Percentiles rank a stretch among this genome's conserved stretches.
Evolutionary conservation across 805 yeast genomes (phyloP).

Genomic region (Wickerhamomyces ciferrii): DNA sequence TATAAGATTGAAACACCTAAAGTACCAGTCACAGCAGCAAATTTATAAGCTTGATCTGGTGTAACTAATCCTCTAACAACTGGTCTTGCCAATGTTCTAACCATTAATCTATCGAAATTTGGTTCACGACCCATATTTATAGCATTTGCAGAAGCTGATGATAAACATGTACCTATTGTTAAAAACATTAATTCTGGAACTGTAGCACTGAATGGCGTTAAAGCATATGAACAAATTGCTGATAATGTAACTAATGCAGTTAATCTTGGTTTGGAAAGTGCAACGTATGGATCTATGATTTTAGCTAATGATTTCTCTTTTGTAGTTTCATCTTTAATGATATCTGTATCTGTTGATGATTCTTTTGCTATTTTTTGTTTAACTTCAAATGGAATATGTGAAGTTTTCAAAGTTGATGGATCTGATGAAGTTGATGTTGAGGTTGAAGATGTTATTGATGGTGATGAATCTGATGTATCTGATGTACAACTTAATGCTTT

Average conservation of each 20-base stretch:
- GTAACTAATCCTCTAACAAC: slow-evolving; percentile 80
- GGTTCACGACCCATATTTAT: slow-evolving; percentile 98
- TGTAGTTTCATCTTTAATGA: slow-evolving; percentile 12
- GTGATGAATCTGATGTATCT: slow-evolving; percentile 14
- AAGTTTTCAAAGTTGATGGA: slow-evolving; percentile 6
- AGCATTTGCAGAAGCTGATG: slow-evolving; percentile 94
- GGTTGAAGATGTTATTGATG: no score
- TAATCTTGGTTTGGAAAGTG: slow-evolving; percentile 85
- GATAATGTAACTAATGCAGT: slow-evolving; percentile 86
- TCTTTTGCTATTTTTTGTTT: slow-evolving; percentile 27
- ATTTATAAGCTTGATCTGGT: slow-evolving; percentile 70
- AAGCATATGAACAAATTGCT: slow-evolving; percentile 89
- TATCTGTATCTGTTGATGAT: slow-evolving; percentile 7
- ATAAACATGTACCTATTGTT: slow-evolving; percentile 79
- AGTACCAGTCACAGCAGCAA: slow-evolving; percentile 72
- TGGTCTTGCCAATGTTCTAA: slow-evolving; percentile 83
- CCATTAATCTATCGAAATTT: slow-evolving; percentile 80
- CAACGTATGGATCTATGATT: slow-evolving; percentile 57
- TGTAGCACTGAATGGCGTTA: slow-evolving; percentile 81
- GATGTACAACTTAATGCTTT: slow-evolving; percentile 30
- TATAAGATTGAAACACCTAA: slow-evolving; percentile 66
- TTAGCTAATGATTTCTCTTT: slow-evolving; percentile 26
- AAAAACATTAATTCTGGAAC: slow-evolving; percentile 64
- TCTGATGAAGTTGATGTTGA: slow-evolving; percentile 22
- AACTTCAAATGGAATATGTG: slow-evolving; percentile 53